Percentiles rank a stretch among this genome's conserved stretches.
Evolutionary conservation across 306 rosid genomes (phyloP).

Genomic region (Gastrolobium bilobum): DNA sequence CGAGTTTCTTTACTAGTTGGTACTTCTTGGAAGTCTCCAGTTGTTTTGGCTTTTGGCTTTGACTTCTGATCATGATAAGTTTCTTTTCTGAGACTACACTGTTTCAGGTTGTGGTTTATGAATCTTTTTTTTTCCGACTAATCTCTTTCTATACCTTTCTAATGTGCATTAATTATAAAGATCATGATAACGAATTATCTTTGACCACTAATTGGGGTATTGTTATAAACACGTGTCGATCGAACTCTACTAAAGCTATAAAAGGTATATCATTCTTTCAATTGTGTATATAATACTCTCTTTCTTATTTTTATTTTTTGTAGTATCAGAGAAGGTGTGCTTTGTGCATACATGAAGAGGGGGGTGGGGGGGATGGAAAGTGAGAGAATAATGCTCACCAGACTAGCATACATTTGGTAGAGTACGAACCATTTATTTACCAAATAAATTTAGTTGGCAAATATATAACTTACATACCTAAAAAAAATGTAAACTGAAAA

Average conservation of each 20-base stretch:
- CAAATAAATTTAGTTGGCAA: not conserved
- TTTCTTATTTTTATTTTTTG: not conserved
- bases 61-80: slow-evolving; percentile 49
- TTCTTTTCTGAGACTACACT: slow-evolving; percentile 45
- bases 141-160: slow-evolving; percentile 28
- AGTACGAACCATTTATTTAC: not conserved
- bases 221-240: slow-evolving; percentile 62
- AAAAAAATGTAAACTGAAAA: not conserved
- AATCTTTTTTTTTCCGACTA: slow-evolving; percentile 30
- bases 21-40: slow-evolving; percentile 43
- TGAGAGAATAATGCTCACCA: no score
- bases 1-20: slow-evolving; percentile 8
- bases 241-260: not conserved
- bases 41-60: slow-evolving; percentile 44
- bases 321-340: not conserved
- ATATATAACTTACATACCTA: not conserved
- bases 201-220: slow-evolving; percentile 65
- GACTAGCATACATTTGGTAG: no score
- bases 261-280: slow-evolving; percentile 9
- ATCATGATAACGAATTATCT: slow-evolving; percentile 44
- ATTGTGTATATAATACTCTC: not conserved
- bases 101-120: slow-evolving; percentile 43
- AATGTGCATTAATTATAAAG: slow-evolving; percentile 35
- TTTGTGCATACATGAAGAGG: not conserved
- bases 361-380: no score